Evolutionary conservation across 2,329 filamentous ascomycete genomes (phyloP).

Genomic region (Dactylellina haptotyla): DNA sequence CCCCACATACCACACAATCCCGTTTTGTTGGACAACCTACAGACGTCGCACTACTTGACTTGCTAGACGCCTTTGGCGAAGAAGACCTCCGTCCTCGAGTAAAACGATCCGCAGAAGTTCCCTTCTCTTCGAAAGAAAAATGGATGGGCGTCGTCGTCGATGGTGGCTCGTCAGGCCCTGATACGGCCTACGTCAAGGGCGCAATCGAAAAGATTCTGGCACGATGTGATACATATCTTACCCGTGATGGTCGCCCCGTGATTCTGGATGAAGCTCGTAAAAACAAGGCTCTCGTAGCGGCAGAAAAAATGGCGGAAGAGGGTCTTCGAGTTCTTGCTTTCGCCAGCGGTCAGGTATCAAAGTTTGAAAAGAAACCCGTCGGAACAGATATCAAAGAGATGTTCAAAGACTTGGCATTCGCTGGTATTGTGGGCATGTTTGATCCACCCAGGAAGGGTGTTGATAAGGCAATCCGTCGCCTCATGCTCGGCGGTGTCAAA

Average conservation of each 20-base stretch:
- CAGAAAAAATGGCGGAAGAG: constrained; percentile 85
- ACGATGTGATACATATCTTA: constrained; percentile 89
- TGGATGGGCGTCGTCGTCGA: constrained; percentile 90
- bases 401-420: constrained; percentile 86
- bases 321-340: constrained; percentile 92
- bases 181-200: constrained; percentile 94
- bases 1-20: constrained; percentile 73
- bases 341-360: constrained; percentile 77
- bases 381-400: constrained; percentile 71
- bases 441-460: constrained; percentile 93
- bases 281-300: constrained; percentile 79
- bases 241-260: constrained; percentile 84
- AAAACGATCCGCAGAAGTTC: constrained; percentile 85
- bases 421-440: constrained; percentile 94
- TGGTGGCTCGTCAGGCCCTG: constrained; percentile 70
- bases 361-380: constrained; percentile 59
- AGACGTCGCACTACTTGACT: constrained; percentile 94
- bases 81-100: constrained; percentile 83
- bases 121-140: constrained; percentile 96
- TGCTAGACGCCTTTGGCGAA: constrained; percentile 89
- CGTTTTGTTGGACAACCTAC: constrained; percentile 97
- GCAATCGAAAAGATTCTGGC: constrained; percentile 86
- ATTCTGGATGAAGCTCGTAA: constrained; percentile 80
- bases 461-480: constrained; percentile 82
- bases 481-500: constrained; percentile 94